Base-by-base conservation (phyloP, 2,329 filamentous ascomycete genomes). In the Pseudogymnoascus sp. region DNA sequence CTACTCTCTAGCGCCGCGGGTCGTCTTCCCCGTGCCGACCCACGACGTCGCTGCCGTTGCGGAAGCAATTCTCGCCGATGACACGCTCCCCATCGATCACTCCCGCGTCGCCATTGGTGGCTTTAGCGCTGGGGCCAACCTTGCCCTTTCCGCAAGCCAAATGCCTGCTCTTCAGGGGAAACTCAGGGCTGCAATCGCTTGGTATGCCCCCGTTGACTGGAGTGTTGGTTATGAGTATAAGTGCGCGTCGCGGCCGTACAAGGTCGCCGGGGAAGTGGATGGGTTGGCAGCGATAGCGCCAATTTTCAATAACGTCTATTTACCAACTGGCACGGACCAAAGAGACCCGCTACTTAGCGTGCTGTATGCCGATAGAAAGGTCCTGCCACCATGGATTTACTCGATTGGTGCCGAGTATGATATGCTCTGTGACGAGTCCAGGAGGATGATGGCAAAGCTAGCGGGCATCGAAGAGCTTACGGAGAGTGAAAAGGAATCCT, bases 51-150 rank as follows among this genome's bases (percentile, higher is more conserved):
- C 74, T 21, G 75, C 75, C 0, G 70, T 79, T 18, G 70, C 73
- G 60, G 63, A 69, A 18, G 73, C 74, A 8, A 69, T 77, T 9
- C 71, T 81, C 8, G 66, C 68, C 5, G 78, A 82, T 67, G 26
- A 65, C 0, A 65, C 69, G 0, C 72, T 82, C 0, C 77, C 77
- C 2, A 73, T 81, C 63, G 77, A 82, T 67, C 63, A 66, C 6
- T 58, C 63, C 2, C 68, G 69, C 19, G 71, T 80, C 3, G 73
- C 74, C 0, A 62, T 82, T 0, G 73, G 70, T 1, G 79, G 79
- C 8, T 81, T 77, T 68, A 78, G 76, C 33, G 79, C 79, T 0
- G 79, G 80, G 23, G 80, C 74, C 1, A 81, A 79, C 65, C 70
- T 82, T 0, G 65, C 74, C 0, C 68, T 81, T 0, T 67, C 71